These are phyloP conservation scores for Acanthamoeba castellanii DNA, from an alignment of 208 protist genomes.

Conservation along the genomic window DNA sequence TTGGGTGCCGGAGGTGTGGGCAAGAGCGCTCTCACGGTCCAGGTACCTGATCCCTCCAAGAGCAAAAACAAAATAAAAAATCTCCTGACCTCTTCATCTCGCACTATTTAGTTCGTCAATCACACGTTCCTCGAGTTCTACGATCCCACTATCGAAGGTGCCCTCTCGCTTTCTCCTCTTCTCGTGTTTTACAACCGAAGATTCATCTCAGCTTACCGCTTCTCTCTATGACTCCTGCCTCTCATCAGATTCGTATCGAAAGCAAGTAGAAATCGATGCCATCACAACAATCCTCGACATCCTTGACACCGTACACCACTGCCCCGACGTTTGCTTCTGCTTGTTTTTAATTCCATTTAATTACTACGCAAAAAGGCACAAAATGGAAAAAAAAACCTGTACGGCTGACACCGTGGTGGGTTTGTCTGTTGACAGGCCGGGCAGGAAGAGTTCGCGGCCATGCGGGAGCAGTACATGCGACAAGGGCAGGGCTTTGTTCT, in stretches of 20 bases:
- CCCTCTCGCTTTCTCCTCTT: neutral
- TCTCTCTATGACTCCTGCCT: too few species aligned
- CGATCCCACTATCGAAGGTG: conserved; percentile 81
- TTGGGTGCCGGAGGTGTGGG: conserved; percentile 90
- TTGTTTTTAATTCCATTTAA: too few species aligned
- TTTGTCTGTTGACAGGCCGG: conserved; percentile 34
- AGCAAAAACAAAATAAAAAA: too few species aligned
- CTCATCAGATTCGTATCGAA: conserved; percentile 78
- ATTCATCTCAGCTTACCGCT: too few species aligned
- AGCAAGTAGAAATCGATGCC: conserved; percentile 78
- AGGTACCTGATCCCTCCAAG: neutral
- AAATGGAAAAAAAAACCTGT: neutral
- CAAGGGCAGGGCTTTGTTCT: conserved; percentile 84
- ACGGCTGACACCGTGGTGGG: too few species aligned
- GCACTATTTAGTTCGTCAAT: conserved; percentile 45
- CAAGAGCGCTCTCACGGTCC: conserved; percentile 82
- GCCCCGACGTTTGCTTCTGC: neutral
- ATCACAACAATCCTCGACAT: conserved; percentile 74
- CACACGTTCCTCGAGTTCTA: conserved; percentile 72
- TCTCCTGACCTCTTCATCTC: too few species aligned
- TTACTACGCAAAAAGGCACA: neutral
- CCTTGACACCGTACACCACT: conserved; percentile 69
- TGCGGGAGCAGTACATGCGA: conserved; percentile 86
- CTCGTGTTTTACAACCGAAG: too few species aligned
- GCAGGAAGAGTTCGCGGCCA: conserved; percentile 83